A percentile compares a stretch with the other conserved stretches of the same genome.
Conservation (phyloP, 768 basidiomycete genomes). For the Hydnomerulius pinastri region DNA sequence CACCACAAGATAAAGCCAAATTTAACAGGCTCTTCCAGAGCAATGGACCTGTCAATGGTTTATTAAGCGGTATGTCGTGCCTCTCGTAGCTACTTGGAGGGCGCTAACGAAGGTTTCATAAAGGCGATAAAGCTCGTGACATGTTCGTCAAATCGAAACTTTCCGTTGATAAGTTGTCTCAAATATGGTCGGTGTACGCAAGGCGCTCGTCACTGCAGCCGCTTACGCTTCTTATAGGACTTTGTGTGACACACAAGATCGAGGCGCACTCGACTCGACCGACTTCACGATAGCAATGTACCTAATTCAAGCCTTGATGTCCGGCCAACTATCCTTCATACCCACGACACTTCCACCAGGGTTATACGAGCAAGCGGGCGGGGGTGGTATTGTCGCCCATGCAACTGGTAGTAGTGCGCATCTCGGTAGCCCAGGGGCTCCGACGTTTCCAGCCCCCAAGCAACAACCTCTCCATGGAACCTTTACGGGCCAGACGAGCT, state of each 20-base stretch:
- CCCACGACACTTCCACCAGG: slow-evolving; percentile 79
- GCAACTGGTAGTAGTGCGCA: slow-evolving; percentile 60
- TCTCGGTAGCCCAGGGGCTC: slow-evolving; percentile 60
- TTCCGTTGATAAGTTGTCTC: slow-evolving; percentile 80
- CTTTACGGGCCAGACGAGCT: slow-evolving; percentile 42
- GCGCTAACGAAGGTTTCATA: neutral
- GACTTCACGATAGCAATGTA: slow-evolving; percentile 98
- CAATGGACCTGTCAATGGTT: slow-evolving; percentile 70
- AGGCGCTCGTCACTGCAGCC: neutral
- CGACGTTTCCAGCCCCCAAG: slow-evolving; percentile 48
- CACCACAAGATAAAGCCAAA: slow-evolving; percentile 80
- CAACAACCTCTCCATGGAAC: slow-evolving; percentile 65
- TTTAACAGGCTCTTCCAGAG: slow-evolving; percentile 78
- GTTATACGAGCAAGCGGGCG: slow-evolving; percentile 80
- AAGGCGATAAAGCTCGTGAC: slow-evolving; percentile 86
- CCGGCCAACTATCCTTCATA: slow-evolving; percentile 66
- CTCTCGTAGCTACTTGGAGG: neutral
- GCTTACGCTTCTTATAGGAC: slow-evolving; percentile 52
- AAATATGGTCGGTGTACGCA: slow-evolving; percentile 75
- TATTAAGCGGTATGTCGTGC: slow-evolving; percentile 65
- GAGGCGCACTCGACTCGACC: slow-evolving; percentile 83
- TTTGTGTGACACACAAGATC: slow-evolving; percentile 91
- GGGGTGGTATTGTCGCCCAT: slow-evolving; percentile 46
- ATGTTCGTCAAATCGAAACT: slow-evolving; percentile 92
- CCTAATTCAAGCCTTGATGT: slow-evolving; percentile 92